Evolutionary conservation across 306 rosid species (phyloP).

Genomic region (Prinsepia uniflora): DNA sequence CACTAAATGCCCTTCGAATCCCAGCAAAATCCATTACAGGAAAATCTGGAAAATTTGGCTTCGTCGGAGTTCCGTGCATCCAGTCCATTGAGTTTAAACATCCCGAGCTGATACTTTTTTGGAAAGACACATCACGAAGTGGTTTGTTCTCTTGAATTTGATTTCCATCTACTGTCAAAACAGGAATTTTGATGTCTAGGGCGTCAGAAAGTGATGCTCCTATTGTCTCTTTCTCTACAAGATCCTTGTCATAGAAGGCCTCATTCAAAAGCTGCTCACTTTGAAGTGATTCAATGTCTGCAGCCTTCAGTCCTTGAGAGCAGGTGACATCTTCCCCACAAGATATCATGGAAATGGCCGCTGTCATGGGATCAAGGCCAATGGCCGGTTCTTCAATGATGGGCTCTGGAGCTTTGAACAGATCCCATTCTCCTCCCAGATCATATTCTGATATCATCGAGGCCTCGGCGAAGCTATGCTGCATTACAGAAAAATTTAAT

Average conservation of each 20-base stretch:
- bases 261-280: slow-evolving; percentile 79
- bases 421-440: slow-evolving; percentile 88
- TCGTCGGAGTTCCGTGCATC: slow-evolving; percentile 58
- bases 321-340: slow-evolving; percentile 64
- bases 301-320: slow-evolving; percentile 54
- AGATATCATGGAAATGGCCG: slow-evolving; percentile 74
- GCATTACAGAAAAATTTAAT: slow-evolving; percentile 18
- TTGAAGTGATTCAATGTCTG: slow-evolving; percentile 74
- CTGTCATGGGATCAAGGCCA: slow-evolving; percentile 62
- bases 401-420: slow-evolving; percentile 91
- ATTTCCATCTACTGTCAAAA: slow-evolving; percentile 41
- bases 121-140: slow-evolving; percentile 44
- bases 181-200: slow-evolving; percentile 61
- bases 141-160: slow-evolving; percentile 53
- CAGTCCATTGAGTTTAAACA: slow-evolving; percentile 77
- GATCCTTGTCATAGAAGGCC: slow-evolving; percentile 77
- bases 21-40: slow-evolving; percentile 67
- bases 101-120: slow-evolving; percentile 64
- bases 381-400: slow-evolving; percentile 59
- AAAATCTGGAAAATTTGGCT: slow-evolving; percentile 58
- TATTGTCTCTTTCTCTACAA: slow-evolving; percentile 62
- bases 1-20: slow-evolving; percentile 85
- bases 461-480: slow-evolving; percentile 54
- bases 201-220: slow-evolving; percentile 53
- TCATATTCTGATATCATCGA: slow-evolving; percentile 75